Conservation (phyloP, 2,329 filamentous ascomycete species). For the Clarireedia homoeocarpa region DNA sequence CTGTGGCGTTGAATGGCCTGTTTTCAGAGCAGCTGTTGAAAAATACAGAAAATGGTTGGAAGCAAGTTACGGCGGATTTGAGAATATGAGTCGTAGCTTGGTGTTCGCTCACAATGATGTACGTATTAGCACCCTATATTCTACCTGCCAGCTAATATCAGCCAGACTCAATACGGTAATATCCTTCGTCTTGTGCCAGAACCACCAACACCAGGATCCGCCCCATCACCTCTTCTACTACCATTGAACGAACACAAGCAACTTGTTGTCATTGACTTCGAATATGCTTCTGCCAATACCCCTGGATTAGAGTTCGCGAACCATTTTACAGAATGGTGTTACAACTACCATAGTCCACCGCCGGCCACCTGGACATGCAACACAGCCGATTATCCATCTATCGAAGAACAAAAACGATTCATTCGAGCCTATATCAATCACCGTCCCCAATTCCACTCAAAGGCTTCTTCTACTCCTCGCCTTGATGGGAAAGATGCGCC, state of each 20-base stretch:
- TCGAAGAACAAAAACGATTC: conserved; percentile 77
- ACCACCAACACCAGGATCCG: conserved; percentile 34
- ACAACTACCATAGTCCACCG: conserved; percentile 81
- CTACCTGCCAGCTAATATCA: conserved; percentile 5
- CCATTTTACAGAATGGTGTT: conserved; percentile 97
- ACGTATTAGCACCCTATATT: conserved; percentile 31
- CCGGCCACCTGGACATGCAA: conserved; percentile 59
- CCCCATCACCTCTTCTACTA: conserved; percentile 70
- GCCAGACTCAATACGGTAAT: conserved; percentile 93
- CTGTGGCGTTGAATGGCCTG: conserved; percentile 75
- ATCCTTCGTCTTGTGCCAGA: conserved; percentile 68
- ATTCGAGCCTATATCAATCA: conserved; percentile 83
- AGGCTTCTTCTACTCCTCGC: conserved; percentile 32
- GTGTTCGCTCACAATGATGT: conserved; percentile 98
- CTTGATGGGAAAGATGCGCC: conserved; percentile 23
- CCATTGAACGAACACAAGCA: conserved; percentile 94
- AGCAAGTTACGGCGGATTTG: conserved; percentile 58
- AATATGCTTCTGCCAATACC: conserved; percentile 87
- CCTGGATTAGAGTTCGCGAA: conserved; percentile 91
- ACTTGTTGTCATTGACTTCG: conserved; percentile 94
- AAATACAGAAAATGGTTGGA: conserved; percentile 72
- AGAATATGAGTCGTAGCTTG: conserved; percentile 63
- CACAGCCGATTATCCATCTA: conserved; percentile 62
- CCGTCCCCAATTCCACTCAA: conserved; percentile 55
- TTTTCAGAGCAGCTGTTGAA: conserved; percentile 66